Evolutionary conservation across 768 basidiomycete genomes (phyloP), one percentile per base, ranked within the genome.

Genomic region (Macrolepiota dolichaula): DNA sequence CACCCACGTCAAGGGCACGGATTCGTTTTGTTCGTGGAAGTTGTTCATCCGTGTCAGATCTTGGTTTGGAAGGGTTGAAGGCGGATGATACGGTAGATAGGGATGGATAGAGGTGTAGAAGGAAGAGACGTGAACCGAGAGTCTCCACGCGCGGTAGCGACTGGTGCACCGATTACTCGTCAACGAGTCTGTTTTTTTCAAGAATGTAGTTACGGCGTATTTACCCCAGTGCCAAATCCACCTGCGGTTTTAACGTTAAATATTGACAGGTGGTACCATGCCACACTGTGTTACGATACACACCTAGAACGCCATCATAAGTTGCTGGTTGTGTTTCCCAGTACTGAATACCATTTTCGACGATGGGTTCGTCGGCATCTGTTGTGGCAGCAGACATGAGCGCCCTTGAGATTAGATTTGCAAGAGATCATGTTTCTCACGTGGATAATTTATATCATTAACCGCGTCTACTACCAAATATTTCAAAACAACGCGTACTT

Each of bases 61-160:
- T 53, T 0, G 63, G 46, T 68, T 69, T 56, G 36, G 85, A 77
- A 1, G 81, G 85, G 52, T 83, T 81, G 52, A 93, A 72, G 2
- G 91, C 85, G 38, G 92, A 93, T 4, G 88, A 79, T 53, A 98
- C 86, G 24, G 80, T 85, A 55, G 83, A 89, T 25, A 98, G 84
- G 47, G 88, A 82, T 9, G 96, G 95, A 57, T 91, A 77, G 55
- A 97, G 81, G 62, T 87, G 81, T 35, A 96, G 82, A 62, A 96
- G 81, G 71, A 98, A 91, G 37, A 92, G 87, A 37, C 96, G 86
- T 1, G 95, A 96, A 42, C 92, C 90, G 15, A 97, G 83, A 4
- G 94, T 83, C 72, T 99, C 96, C 66, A 98, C 78, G 38, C 94
- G 85, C 0, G 96, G 96, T 22, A 98, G 84, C 46, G 94, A 85